Evolutionary conservation across 192 early-diverging fungal genomes (phyloP).

Genomic region (Podila minutissima): DNA sequence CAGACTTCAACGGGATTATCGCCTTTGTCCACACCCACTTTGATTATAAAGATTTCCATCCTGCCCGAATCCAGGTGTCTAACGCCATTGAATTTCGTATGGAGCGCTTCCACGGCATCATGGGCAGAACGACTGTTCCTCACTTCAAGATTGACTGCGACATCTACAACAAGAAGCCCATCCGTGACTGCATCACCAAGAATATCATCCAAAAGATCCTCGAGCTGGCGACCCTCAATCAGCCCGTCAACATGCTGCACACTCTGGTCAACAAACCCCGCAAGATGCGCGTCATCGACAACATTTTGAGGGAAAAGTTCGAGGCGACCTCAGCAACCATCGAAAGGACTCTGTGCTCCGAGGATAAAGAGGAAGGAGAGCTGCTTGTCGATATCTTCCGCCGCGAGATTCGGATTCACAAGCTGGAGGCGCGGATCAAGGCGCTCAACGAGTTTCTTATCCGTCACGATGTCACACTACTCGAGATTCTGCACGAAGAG

Average conservation of each 20-base stretch:
- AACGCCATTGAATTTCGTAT: not conserved
- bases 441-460: no score
- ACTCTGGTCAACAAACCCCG: not conserved
- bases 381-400: no score
- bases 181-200: conserved; percentile 16
- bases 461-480: not conserved
- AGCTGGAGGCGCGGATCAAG: no score
- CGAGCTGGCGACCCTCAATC: not conserved
- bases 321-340: not conserved
- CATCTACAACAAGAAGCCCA: conserved; percentile 3
- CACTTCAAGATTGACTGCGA: conserved; percentile 16
- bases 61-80: not conserved
- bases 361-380: no score
- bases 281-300: conserved; percentile 19
- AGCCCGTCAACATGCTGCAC: not conserved
- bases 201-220: conserved; percentile 14
- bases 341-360: not conserved
- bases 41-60: conserved; percentile 9
- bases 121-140: not conserved
- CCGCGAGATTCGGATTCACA: no score
- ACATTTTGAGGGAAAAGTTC: not conserved
- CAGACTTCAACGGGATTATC: conserved; percentile 16
- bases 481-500: not conserved
- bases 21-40: conserved; percentile 19
- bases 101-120: not conserved